Evolutionary conservation across 495 filamentous ascomycete species (phyloP), one percentile per base, ranked within the genome.

Genomic region (Talaromyces nanjingensis): DNA sequence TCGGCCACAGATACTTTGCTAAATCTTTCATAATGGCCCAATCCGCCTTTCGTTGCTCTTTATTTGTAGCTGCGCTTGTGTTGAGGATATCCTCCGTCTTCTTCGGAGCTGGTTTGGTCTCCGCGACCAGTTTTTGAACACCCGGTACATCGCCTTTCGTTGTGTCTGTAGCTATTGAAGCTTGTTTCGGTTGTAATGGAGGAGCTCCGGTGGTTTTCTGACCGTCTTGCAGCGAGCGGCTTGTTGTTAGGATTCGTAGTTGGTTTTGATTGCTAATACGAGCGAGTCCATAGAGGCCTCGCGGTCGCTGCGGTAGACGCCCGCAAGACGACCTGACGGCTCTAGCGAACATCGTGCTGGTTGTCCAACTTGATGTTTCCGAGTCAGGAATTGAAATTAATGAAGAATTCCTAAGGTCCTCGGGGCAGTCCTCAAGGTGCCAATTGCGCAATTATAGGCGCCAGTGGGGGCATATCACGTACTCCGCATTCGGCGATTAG

Each of bases 11-110:
- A 73, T 98, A 98, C 62, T 84, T 87, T 52, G 89, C 86, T 93
- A 98, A 97, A 74, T 98, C 92, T 76, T 91, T 96, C 80, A 98
- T 93, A 55, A 98, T 98, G 6, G 91, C 92, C 94, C 96, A 98
- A 66, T 98, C 94, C 6, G 92, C 96, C 75, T 92, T 96, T 55
- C 94, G 84, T 76, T 98, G 94, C 73, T 96, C 92, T 68, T 92
- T 90, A 9, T 83, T 89, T 3, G 83, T 80, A 33, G 83, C 70
- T 4, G 74, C 77, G 59, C 81, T 70, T 71, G 88, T 86, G 29
- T 77, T 77, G 39, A 89, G 77, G 45, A 89, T 71, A 60, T 80
- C 72, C 61, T 82, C 84, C 65, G 78, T 79, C n/a, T 71, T 72
- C 37, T 60, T 64, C 61, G 65, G 27, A 0, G 53, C 12, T 56